These are phyloP conservation scores for Myriangium duriaei DNA, from an alignment of 2,329 filamentous ascomycete species.

Conservation along the genomic window DNA sequence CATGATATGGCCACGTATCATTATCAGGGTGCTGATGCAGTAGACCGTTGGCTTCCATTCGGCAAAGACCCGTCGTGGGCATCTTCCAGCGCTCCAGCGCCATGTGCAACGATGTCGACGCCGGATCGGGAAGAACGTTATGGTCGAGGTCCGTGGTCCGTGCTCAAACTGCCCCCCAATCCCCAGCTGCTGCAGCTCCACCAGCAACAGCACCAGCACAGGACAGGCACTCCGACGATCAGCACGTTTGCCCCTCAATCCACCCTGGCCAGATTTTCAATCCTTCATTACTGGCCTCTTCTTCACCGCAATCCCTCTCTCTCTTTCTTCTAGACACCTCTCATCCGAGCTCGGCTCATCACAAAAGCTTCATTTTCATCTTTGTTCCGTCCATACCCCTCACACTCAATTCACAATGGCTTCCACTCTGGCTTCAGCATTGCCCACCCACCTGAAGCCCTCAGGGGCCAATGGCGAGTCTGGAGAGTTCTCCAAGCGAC, in stretches of 20 bases:
- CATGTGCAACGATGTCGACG: too few species aligned
- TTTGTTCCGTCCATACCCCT: slow-evolving; percentile 8
- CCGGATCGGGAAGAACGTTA: not conserved
- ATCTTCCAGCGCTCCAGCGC: too few species aligned
- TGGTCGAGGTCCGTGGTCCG: not conserved
- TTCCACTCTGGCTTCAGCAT: slow-evolving; percentile 55
- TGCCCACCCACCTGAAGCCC: slow-evolving; percentile 76
- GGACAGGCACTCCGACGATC: not conserved
- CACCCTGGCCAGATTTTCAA: not conserved
- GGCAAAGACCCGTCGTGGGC: too few species aligned
- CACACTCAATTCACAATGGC: slow-evolving; percentile 52
- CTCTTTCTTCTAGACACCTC: slow-evolving; percentile 7
- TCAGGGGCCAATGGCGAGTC: slow-evolving; percentile 23
- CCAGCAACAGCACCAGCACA: not conserved
- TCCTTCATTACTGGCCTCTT: not conserved
- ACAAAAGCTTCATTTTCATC: not conserved
- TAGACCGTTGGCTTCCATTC: too few species aligned
- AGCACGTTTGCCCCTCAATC: not conserved
- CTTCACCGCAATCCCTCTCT: not conserved
- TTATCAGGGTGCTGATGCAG: too few species aligned
- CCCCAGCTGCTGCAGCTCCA: not conserved
- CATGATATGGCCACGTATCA: too few species aligned
- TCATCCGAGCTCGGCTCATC: slow-evolving; percentile 1
- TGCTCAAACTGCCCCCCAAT: not conserved
- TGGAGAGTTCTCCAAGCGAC: slow-evolving; percentile 45